Evolutionary conservation across 2,329 filamentous ascomycete genomes (phyloP).

Genomic region (Alternaria sp.): DNA sequence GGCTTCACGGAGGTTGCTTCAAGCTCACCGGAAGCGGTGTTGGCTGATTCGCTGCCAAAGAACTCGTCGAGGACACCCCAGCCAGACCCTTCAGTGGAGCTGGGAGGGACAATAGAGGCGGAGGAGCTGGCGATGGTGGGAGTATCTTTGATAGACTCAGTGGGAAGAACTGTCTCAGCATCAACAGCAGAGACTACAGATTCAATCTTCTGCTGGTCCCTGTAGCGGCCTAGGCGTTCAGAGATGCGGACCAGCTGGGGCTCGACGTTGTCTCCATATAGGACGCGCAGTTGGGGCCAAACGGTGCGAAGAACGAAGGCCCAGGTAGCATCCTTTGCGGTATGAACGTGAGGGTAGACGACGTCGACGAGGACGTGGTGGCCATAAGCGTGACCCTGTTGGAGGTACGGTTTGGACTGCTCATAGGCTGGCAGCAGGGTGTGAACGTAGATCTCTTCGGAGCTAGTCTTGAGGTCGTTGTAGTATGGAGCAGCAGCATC

Average conservation of each 20-base stretch:
- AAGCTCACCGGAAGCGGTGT: constrained; percentile 27
- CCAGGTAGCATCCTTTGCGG: constrained; percentile 73
- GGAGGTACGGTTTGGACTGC: constrained; percentile 76
- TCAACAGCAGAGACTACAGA: constrained; percentile 66
- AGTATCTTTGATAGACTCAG: constrained; percentile 27
- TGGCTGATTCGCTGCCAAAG: constrained; percentile 38
- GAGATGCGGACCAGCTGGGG: constrained; percentile 93
- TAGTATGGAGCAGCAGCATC: constrained; percentile 75
- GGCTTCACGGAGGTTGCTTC: constrained; percentile 27
- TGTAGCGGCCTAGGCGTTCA: constrained; percentile 83
- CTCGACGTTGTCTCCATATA: constrained; percentile 93
- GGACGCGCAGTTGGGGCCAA: constrained; percentile 79
- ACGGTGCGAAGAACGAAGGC: constrained; percentile 78
- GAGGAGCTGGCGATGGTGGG: constrained; percentile 35
- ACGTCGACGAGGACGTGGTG: constrained; percentile 74
- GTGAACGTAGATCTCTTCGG: constrained; percentile 74
- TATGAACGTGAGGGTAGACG: constrained; percentile 75
- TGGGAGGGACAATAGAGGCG: constrained; percentile 28
- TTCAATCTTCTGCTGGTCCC: constrained; percentile 69
- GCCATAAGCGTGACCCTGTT: constrained; percentile 72
- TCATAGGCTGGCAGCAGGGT: constrained; percentile 79
- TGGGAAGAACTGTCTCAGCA: constrained; percentile 28
- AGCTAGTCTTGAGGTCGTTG: constrained; percentile 68
- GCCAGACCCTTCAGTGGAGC: constrained; percentile 34
- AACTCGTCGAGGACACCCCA: constrained; percentile 45